phyloP scores from a whole-genome alignment of 352 stramenopile species.

The Pythium scleroteichum region DNA sequence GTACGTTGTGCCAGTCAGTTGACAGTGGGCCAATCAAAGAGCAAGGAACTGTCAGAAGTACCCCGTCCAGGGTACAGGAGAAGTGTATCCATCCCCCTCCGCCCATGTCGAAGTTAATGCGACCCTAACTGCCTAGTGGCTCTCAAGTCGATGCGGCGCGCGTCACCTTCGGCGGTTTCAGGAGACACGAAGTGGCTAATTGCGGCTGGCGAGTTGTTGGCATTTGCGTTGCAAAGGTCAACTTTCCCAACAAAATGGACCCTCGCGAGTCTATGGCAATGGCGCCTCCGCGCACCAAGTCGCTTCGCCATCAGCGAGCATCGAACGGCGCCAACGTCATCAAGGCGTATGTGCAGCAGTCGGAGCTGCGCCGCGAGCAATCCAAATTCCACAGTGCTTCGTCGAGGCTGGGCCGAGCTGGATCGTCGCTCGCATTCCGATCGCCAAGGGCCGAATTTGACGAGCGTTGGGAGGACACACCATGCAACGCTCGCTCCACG shows the following conservation, averaged over 20 bases:
- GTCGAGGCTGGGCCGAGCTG: neutral
- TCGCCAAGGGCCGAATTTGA: neutral
- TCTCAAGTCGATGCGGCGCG: conserved; percentile 19
- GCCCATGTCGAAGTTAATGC: conserved; percentile 14
- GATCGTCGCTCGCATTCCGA: neutral
- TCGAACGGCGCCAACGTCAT: conserved; percentile 31
- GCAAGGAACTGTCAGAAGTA: conserved; percentile 3
- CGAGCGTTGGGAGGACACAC: conserved; percentile 5
- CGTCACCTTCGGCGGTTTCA: conserved; percentile 5
- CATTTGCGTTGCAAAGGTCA: too few species aligned
- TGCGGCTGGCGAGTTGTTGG: too few species aligned
- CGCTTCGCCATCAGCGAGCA: conserved; percentile 27
- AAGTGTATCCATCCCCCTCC: conserved; percentile 18
- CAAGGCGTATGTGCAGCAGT: conserved; percentile 30
- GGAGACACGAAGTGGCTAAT: neutral
- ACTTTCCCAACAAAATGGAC: conserved; percentile 14
- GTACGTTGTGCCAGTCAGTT: conserved; percentile 16
- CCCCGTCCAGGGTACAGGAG: conserved; percentile 5
- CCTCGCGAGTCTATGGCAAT: conserved; percentile 12
- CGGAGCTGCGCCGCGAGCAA: conserved; percentile 30
- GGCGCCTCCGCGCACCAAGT: conserved; percentile 24
- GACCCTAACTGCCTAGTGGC: neutral
- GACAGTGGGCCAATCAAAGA: conserved; percentile 13
- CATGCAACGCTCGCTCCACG: neutral
- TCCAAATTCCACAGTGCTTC: conserved; percentile 21